phyloP scores from a whole-genome alignment of 306 rosid species.

The Rubus idaeus region DNA sequence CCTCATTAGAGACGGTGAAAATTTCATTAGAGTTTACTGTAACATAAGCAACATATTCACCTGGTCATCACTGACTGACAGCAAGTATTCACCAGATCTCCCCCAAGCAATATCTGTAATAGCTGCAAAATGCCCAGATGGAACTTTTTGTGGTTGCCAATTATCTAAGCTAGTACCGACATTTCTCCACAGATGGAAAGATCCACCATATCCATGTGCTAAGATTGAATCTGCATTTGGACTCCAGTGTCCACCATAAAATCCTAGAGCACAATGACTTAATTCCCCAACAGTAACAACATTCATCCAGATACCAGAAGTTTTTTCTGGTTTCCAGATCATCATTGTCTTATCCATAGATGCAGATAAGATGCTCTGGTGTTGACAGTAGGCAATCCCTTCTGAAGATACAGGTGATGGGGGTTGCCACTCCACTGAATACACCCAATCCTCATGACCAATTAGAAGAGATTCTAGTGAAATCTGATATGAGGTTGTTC shows the following conservation, averaged over 20 bases:
- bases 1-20: background rate
- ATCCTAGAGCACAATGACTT: conserved; percentile 95
- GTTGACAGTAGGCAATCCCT: conserved; percentile 55
- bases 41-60: conserved; percentile 36
- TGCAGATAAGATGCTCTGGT: conserved; percentile 89
- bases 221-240: conserved; percentile 77
- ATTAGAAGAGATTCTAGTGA: conserved; percentile 90
- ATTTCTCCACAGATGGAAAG: conserved; percentile 94
- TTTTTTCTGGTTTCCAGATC: conserved; percentile 96
- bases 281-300: conserved; percentile 96
- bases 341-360: conserved; percentile 99
- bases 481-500: conserved; percentile 71
- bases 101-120: conserved; percentile 86
- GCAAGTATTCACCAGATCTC: conserved; percentile 70
- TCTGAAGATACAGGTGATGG: conserved; percentile 52
- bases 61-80: conserved; percentile 96
- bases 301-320: conserved; percentile 97
- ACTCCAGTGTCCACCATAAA: conserved; percentile 98
- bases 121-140: conserved; percentile 95
- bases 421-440: conserved; percentile 91
- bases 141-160: conserved; percentile 94
- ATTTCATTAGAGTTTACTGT: background rate
- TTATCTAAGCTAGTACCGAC: conserved; percentile 53
- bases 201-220: conserved; percentile 98
- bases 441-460: conserved; percentile 99